Evolutionary conservation across 495 filamentous ascomycete genomes (phyloP), one percentile per base, ranked within the genome.

Genomic region (Daldinia grandis): DNA sequence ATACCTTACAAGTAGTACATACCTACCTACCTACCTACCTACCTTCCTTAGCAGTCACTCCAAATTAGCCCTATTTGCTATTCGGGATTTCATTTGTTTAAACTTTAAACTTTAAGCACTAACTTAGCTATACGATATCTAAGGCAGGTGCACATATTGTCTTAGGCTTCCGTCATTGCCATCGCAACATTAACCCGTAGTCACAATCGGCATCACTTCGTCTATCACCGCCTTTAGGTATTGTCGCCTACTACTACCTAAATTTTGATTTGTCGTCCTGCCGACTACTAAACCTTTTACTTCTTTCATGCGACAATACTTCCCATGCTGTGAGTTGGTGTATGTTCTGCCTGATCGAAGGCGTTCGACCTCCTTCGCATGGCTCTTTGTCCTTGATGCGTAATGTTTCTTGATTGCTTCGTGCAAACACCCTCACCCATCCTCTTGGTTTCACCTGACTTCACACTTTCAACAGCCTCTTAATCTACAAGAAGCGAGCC

Each of bases 361-460:
- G 30, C 12, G 21, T 12, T 27, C 14, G 37, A 67, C 44, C 10
- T 17, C 37, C 31, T 50, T 24, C 19, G 8, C 19, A 4, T 15
- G 1, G 30, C 44, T 57, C 40, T 68, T 68, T 68, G 50, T 68
- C 38, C 10, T 31, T 35, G n/a, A 58, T 24, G 30, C 3, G 50
- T 51, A 2, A 33, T 31, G 8, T 31, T 68, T 68, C 58, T 42
- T 62, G 58, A 49, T 68, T 68, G 65, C 65, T 68, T 68, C 58
- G 17, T 57, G 50, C 65, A 68, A 68, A 68, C 65, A 61, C 57
- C 47, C 9, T 38, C 15, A 27, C 33, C n/a, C 9, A 21, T 38
- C 30, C 12, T 7, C 21, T 35, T 47, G 7, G 19, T 47, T 24
- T 12, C 21, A 47, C 42, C 8, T 9, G 12, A 24, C 42, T 47